Conservation (phyloP, 176 grass and related monocot genomes). For the Dactylis glomerata region DNA sequence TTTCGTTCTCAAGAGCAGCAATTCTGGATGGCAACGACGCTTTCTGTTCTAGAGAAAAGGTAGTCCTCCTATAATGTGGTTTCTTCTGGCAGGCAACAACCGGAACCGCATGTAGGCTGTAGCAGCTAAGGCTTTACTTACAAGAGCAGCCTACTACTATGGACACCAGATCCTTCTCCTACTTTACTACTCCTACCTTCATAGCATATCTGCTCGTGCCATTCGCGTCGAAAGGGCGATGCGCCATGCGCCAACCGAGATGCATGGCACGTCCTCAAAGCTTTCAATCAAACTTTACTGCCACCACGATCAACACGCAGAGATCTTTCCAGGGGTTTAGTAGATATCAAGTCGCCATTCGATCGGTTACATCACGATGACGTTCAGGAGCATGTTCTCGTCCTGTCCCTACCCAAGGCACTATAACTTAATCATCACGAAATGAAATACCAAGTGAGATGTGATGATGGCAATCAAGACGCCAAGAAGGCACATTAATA, state of each 20-base stretch:
- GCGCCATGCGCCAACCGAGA: neutral
- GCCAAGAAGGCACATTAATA: neutral
- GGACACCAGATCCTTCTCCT: neutral
- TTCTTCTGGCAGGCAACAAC: neutral
- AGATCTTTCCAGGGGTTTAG: neutral
- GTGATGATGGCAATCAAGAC: conserved; percentile 1
- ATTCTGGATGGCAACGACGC: neutral
- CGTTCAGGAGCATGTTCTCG: neutral
- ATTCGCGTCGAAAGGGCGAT: neutral
- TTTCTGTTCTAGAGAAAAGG: neutral
- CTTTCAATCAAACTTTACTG: neutral
- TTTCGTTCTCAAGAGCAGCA: conserved; percentile 16
- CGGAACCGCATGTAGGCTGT: neutral
- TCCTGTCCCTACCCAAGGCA: neutral
- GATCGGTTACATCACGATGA: neutral
- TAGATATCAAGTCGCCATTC: neutral
- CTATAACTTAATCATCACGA: neutral
- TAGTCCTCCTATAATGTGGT: neutral
- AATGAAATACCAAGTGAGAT: neutral
- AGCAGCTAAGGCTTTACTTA: neutral
- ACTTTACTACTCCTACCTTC: neutral
- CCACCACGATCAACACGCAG: neutral
- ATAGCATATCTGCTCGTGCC: neutral
- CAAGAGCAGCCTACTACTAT: neutral
- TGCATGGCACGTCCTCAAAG: neutral